Evolutionary conservation across 768 basidiomycete genomes (phyloP).

Genomic region (Podaxis sp.): DNA sequence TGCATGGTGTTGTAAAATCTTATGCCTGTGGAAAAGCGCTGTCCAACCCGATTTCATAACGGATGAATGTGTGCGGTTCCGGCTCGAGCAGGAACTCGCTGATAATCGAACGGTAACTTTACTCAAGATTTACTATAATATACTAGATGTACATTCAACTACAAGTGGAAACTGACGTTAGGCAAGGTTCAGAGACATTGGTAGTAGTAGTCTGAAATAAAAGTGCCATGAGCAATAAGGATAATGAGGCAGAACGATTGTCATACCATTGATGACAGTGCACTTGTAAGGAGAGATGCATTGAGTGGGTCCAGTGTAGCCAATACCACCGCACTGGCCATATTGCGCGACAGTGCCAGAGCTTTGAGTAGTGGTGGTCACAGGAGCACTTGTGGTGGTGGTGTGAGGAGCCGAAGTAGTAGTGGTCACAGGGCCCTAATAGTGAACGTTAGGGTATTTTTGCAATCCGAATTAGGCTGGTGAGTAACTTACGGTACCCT

Average conservation of each 20-base stretch:
- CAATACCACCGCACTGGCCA: conserved; percentile 44
- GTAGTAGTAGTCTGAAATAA: conserved; percentile 32
- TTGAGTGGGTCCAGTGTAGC: conserved; percentile 36
- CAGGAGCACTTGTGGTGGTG: conserved; percentile 21
- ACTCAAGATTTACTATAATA: background rate
- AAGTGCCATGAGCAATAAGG: background rate
- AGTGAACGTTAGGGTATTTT: background rate
- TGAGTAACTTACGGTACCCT: conserved; percentile 16
- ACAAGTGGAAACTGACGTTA: background rate
- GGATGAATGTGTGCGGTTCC: no score
- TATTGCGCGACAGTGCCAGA: conserved; percentile 36
- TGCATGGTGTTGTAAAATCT: no score
- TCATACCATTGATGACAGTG: conserved; percentile 31
- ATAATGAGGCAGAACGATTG: conserved; percentile 9
- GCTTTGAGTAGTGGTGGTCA: conserved; percentile 19
- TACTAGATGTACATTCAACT: background rate
- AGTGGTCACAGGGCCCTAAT: background rate
- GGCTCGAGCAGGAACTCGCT: no score
- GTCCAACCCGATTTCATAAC: no score
- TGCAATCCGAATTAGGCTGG: no score
- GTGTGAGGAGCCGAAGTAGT: conserved; percentile 11
- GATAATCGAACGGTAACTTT: background rate
- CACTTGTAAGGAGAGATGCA: conserved; percentile 40
- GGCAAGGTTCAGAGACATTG: conserved; percentile 31
- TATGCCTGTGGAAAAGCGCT: no score